Base-by-base conservation (phyloP, 495 filamentous ascomycete species). In the Penicillium nucicola region DNA sequence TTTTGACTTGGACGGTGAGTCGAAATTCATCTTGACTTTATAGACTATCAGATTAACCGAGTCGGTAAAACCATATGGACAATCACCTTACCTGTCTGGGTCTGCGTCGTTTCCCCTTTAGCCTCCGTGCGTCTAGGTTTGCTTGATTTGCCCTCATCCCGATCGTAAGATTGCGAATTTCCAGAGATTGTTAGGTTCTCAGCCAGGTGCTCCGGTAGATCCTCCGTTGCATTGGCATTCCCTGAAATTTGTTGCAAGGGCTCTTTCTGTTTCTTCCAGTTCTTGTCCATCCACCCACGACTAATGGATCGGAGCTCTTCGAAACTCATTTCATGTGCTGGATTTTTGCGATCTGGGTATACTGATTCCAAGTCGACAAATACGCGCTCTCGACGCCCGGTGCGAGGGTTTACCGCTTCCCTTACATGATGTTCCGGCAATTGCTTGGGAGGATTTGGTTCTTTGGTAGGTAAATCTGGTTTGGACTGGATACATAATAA, bases 11-110 rank as follows among this genome's bases (percentile, higher is more conserved):
- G 87, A 86, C 1, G 91, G 91, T 10, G 91, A 97, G 54, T 89
- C 87, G 35, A 97, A 76, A 51, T 96, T 97, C 42, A 90, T 88
- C 80, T 93, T 90, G 65, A 97, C 91, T 91, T 54, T 30, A 53
- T 8, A 32, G 10, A 14, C 2, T 31, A 22, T 48, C 14, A 34
- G 37, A 20, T 74, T 49, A 74, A 64, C 15, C 17, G 18, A 19
- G 30, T 51, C 34, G 39, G 13, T 8, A 23, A 11, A 33, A 51
- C 36, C 34, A 14, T 25, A 43, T 13, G 7, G 30, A 17, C 8
- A 6, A 10, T 32, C 20, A 22, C 38, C 84, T 66, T 74, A 92
- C 88, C 84, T 8, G 88, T 95, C 66, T 95, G 89, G 13, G 89
- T 89, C 18, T 48, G 46, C 3, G 36, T 22, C 14, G 46, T 40